Conservation (phyloP, 176 grass and related monocot genomes). For the Puccinellia tenuiflora region DNA sequence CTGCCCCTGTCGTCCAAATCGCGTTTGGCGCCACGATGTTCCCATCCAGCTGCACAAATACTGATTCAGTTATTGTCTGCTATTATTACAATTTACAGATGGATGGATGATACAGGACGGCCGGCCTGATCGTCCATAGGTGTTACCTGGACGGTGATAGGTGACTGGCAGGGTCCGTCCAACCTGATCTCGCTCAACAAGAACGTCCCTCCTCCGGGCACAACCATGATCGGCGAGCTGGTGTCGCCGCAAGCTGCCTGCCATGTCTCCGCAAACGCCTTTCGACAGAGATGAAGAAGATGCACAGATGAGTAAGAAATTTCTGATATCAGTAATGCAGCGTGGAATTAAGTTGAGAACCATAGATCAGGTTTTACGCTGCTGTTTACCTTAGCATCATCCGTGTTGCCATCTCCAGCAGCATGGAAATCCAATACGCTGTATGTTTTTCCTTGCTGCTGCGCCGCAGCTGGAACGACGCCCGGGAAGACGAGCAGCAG, state of each 20-base stretch:
- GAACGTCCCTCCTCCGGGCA: slow-evolving; percentile 42
- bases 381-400: slow-evolving; percentile 41
- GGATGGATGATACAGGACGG: background rate
- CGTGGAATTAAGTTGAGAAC: background rate
- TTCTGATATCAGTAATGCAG: background rate
- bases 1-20: slow-evolving; percentile 31
- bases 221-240: background rate
- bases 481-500: background rate
- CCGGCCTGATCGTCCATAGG: background rate
- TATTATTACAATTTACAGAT: background rate
- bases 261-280: slow-evolving; percentile 60
- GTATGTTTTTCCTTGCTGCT: background rate
- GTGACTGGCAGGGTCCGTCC: slow-evolving; percentile 39
- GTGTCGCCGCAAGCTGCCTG: slow-evolving; percentile 23
- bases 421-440: slow-evolving; percentile 42
- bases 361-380: background rate
- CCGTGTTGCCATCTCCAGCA: slow-evolving; percentile 35
- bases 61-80: background rate
- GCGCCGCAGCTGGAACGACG: background rate
- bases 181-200: slow-evolving; percentile 27
- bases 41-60: slow-evolving; percentile 45
- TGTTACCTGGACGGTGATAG: slow-evolving; percentile 40
- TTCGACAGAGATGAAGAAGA: background rate
- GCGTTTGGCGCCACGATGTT: slow-evolving; percentile 41
- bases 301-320: background rate